Base-by-base conservation (phyloP, 139 green algal species). In the Volvox reticuliferus region DNA sequence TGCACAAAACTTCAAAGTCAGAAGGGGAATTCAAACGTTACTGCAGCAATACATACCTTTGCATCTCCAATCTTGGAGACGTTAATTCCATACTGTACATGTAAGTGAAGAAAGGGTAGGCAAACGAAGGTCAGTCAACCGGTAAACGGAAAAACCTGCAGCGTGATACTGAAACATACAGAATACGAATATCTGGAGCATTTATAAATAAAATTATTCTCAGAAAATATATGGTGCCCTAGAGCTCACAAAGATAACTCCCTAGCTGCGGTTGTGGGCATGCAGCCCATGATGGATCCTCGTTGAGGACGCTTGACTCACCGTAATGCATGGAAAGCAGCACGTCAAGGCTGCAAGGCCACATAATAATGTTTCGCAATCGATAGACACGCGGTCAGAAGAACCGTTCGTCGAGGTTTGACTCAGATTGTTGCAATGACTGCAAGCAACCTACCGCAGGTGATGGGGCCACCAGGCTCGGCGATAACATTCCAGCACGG, bases 241-340 rank as follows among this genome's bases (percentile, higher is more conserved):
- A 9, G 44, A 9, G 44, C 44, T 55, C 44, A 55, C 5, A 81
- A 36, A 0, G n/a, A 0, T 81, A 36, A 36, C n/a, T 18, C 2
- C 75, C 37, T 35, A 21, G 17, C 5, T 26, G 32, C n/a, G 33
- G 21, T 19, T 26, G 35, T 65, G 16, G 35, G n/a, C 35, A 0
- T 65, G 18, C 0, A 21, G 2, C 17, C n/a, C 21, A 12, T 63
- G 14, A 24, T 36, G 18, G 0, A 1, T 33, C 18, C 13, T 26
- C 17, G 33, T 3, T 0, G 35, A 65, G 12, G 5, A 1, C 14
- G 0, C 77, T 35, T 32, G 0, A 69, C 79, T 69, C 44, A 85
- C 79, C 79, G 79, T 85, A n/a, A 85, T 35, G 24, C 79, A 85
- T 28, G 79, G 79, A 26, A 26, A 68, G 79, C 79, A 85, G 22